Base-by-base conservation (phyloP, 148 eudicot species). In the Talinum fruticosum region DNA sequence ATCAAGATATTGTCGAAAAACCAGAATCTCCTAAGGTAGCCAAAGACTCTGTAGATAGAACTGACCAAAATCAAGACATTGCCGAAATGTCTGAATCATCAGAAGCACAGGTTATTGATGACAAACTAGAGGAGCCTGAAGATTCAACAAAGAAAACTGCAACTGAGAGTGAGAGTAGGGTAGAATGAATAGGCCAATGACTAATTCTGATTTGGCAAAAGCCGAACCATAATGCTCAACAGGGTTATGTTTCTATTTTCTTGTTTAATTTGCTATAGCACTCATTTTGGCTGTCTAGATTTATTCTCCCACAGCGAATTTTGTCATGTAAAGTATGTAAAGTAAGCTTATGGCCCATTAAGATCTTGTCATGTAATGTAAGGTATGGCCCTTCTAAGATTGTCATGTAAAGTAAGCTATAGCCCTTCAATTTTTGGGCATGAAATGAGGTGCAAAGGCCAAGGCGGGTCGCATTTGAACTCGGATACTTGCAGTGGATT, bases 61-160 rank as follows among this genome's bases (percentile, higher is more conserved):
- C 62, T 29, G 12, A 49, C 49, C 70, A 61, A 44, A 45, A 45
- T 61, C 36, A 59, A 78, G 71, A 72, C 24, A 32, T 23, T 23
- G 2, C n/a, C 49, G 71, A 30, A 71, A 51, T 12, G 45, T 67
- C 71, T 23, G 74, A 66, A 74, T 74, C 74, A 1, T 29, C 74
- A 5, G 82, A 68, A 36, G 18, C 32, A 6, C 45, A 66, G 10
- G 45, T 23, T 65, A 32, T 37, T 49, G 38, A 68, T 66, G 67
- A 21, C 8, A 23, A 37, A 62, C 36, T 47, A 41, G 47, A 41
- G 30, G 37, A 36, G 51, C 10, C 73, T 51, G 65, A 66, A 35
- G 72, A 79, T 73, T 19, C 33, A 19, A 23, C n/a, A 14, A 32
- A 10, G 15, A 70, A 66, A 47, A 45, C 21, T 18, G 18, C 57